These are phyloP conservation scores for Acidomyces sp. DNA, from an alignment of 495 filamentous ascomycete genomes.

Conservation along the genomic window DNA sequence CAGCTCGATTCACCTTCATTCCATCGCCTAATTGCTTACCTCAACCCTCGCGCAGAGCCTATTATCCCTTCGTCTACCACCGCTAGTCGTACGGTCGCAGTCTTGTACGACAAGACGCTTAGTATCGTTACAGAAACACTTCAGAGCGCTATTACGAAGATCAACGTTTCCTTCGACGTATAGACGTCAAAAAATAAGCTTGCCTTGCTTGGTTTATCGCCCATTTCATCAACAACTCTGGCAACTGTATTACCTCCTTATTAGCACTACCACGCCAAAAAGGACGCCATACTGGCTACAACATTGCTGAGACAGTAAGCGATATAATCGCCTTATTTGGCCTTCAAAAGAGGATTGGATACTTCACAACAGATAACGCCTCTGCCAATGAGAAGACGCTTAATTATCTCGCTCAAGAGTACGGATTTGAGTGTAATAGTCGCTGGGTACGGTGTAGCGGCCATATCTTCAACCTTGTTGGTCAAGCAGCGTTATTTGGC, in stretches of 20 bases:
- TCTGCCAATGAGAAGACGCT: slow-evolving; percentile 9
- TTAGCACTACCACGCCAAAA: slow-evolving; percentile 5
- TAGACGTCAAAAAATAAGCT: slow-evolving; percentile 13
- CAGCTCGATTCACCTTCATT: not conserved
- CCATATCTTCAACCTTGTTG: slow-evolving; percentile 16
- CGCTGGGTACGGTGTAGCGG: slow-evolving; percentile 12
- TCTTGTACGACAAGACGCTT: not conserved
- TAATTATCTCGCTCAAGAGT: slow-evolving; percentile 4
- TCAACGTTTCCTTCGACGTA: slow-evolving; percentile 11
- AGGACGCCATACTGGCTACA: slow-evolving; percentile 8
- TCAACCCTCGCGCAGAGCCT: slow-evolving; percentile 1
- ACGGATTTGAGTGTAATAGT: slow-evolving; percentile 3
- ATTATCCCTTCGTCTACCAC: not conserved
- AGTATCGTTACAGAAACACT: not conserved
- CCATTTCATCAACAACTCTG: slow-evolving; percentile 5
- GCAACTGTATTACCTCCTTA: slow-evolving; percentile 1
- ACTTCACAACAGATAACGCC: slow-evolving; percentile 17
- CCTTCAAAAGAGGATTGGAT: slow-evolving; percentile 10
- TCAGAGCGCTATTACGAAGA: slow-evolving; percentile 1
- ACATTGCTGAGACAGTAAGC: slow-evolving; percentile 4
- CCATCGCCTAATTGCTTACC: not conserved
- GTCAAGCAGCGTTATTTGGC: slow-evolving; percentile 7
- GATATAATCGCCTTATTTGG: slow-evolving; percentile 6
- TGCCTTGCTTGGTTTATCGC: slow-evolving; percentile 6
- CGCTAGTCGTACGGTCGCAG: slow-evolving; percentile 1